These are phyloP conservation scores for Rubroshorea leprosula DNA, from an alignment of 345 rosid species.

Conservation along the genomic window DNA sequence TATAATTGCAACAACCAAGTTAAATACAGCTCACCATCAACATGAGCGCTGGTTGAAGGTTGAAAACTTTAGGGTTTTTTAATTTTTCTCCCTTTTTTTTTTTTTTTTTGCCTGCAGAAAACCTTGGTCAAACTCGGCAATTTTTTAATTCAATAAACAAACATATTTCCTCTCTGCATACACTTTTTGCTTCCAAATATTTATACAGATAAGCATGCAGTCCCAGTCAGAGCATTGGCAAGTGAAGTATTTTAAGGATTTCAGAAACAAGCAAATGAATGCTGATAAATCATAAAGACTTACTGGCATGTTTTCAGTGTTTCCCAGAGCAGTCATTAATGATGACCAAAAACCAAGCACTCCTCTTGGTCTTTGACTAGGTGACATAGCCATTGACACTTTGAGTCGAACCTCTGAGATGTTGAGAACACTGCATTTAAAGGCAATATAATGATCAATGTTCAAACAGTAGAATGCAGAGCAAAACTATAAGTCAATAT, in stretches of 20 bases:
- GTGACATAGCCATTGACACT: slow-evolving; percentile 96
- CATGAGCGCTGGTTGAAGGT: neutral
- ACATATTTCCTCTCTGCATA: neutral
- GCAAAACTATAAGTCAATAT: slow-evolving; percentile 3
- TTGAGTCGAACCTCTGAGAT: slow-evolving; percentile 88
- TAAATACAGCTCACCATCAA: neutral
- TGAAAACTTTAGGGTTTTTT: too few species aligned
- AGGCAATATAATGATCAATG: slow-evolving; percentile 11
- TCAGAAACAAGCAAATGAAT: neutral
- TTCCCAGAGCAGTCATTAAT: slow-evolving; percentile 96
- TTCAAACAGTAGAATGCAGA: slow-evolving; percentile 6
- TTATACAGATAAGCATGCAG: neutral
- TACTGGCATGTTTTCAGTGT: slow-evolving; percentile 96
- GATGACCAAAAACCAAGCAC: slow-evolving; percentile 99
- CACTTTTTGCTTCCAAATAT: slow-evolving; percentile 4
- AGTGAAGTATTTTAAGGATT: neutral
- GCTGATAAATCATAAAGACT: slow-evolving; percentile 25
- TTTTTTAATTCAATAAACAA: neutral
- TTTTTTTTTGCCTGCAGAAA: too few species aligned
- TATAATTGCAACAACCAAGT: neutral
- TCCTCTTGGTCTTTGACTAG: slow-evolving; percentile 91
- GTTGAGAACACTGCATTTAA: slow-evolving; percentile 63
- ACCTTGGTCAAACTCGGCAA: too few species aligned
- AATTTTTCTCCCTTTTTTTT: too few species aligned
- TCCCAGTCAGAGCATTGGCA: slow-evolving; percentile 1